Evolutionary conservation across 306 rosid genomes (phyloP).

Genomic region (Cicer bijugum): DNA sequence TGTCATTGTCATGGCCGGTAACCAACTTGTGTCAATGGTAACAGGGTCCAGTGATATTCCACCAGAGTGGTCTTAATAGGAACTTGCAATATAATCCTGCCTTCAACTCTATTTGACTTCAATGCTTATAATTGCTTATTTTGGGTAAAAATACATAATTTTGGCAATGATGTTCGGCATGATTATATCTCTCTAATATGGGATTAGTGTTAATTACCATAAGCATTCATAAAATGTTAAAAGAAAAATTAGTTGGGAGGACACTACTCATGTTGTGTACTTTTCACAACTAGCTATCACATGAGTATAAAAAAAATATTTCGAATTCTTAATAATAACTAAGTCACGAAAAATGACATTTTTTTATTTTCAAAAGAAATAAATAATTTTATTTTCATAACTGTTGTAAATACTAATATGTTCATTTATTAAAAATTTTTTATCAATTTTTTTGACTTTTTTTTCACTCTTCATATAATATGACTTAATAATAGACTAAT

Average conservation of each 20-base stretch:
- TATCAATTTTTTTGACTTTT: no score
- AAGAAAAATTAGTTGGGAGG: no score
- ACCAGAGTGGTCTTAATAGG: constrained; percentile 54
- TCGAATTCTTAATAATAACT: no score
- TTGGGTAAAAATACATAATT: constrained; percentile 42
- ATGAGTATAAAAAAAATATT: no score
- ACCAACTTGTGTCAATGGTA: constrained; percentile 47
- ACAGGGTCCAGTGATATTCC: constrained; percentile 48
- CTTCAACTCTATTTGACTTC: constrained; percentile 41
- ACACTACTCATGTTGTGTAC: background rate
- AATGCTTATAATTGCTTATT: constrained; percentile 26
- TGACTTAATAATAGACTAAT: no score
- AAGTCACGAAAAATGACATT: no score
- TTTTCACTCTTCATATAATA: no score
- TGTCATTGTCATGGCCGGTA: constrained; percentile 60
- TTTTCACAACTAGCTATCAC: background rate
- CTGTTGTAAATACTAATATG: no score
- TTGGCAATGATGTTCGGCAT: constrained; percentile 46
- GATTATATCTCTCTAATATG: constrained; percentile 32
- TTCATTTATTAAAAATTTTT: no score
- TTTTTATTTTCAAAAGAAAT: no score
- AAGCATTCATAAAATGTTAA: background rate
- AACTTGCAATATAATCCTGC: constrained; percentile 48
- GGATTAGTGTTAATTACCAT: constrained; percentile 33
- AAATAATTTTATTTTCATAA: no score